These are phyloP conservation scores for Coniochaeta hoffmannii DNA, from an alignment of 2,329 filamentous ascomycete species.

Conservation along the genomic window DNA sequence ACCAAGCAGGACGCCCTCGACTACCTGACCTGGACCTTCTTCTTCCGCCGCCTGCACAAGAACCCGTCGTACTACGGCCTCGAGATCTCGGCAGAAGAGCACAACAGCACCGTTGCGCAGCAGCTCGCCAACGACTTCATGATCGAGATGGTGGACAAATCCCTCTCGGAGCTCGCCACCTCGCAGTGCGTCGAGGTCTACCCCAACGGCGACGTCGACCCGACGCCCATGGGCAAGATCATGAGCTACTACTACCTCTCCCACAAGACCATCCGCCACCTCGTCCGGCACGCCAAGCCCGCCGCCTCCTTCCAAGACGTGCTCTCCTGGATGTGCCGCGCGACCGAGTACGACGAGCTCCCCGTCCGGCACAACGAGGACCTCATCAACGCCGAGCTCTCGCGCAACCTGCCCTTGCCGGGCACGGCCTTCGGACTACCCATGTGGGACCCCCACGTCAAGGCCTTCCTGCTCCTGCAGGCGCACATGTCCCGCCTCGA, in stretches of 20 bases:
- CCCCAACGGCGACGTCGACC: conserved; percentile 80
- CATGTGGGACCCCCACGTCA: conserved; percentile 98
- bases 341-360: conserved; percentile 94
- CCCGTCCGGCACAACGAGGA: conserved; percentile 98
- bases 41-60: conserved; percentile 95
- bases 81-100: conserved; percentile 85
- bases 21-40: conserved; percentile 98
- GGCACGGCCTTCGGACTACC: conserved; percentile 61
- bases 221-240: conserved; percentile 91
- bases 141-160: conserved; percentile 84
- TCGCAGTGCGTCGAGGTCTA: conserved; percentile 80
- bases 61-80: conserved; percentile 98
- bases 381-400: conserved; percentile 87
- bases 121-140: conserved; percentile 89
- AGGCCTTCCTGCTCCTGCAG: conserved; percentile 88
- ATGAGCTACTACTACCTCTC: conserved; percentile 99
- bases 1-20: conserved; percentile 97
- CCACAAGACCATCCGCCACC: conserved; percentile 84
- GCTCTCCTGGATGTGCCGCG: conserved; percentile 85
- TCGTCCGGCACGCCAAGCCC: conserved; percentile 69
- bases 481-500: conserved; percentile 91
- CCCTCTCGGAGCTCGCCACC: conserved; percentile 70
- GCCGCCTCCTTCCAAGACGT: conserved; percentile 73
- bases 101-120: conserved; percentile 80
- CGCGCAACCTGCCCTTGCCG: conserved; percentile 65